phyloP scores from a whole-genome alignment of 148 eudicot species.

The Simmondsia chinensis region DNA sequence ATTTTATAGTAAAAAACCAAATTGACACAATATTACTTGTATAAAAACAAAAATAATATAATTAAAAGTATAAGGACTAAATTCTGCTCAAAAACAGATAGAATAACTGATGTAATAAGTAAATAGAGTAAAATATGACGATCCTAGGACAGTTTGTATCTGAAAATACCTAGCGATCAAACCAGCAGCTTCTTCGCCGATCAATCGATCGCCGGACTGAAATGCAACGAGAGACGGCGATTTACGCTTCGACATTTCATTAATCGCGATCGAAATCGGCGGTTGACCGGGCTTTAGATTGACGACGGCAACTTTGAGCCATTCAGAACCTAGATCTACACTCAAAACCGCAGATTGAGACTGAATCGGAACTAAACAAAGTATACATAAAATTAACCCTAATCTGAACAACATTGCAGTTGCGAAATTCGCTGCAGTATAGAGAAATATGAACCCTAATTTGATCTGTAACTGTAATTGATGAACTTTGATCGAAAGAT shows the following conservation, averaged over 20 bases:
- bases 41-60: too few species aligned
- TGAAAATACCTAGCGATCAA: slow-evolving; percentile 71
- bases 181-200: slow-evolving; percentile 82
- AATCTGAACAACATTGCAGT: slow-evolving; percentile 20
- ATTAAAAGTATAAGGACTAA: too few species aligned
- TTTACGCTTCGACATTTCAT: slow-evolving; percentile 96
- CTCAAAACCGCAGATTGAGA: slow-evolving; percentile 65
- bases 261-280: slow-evolving; percentile 87
- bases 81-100: too few species aligned
- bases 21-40: too few species aligned
- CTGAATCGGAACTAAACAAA: slow-evolving; percentile 17
- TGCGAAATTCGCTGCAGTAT: too few species aligned
- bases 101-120: too few species aligned
- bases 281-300: slow-evolving; percentile 80
- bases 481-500: background rate
- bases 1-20: too few species aligned
- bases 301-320: slow-evolving; percentile 85
- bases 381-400: slow-evolving; percentile 22
- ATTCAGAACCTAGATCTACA: slow-evolving; percentile 96
- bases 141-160: too few species aligned
- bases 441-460: too few species aligned
- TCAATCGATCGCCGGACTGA: slow-evolving; percentile 49
- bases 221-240: slow-evolving; percentile 70
- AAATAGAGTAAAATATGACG: too few species aligned
- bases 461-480: background rate